A percentile compares a stretch with the other conserved stretches of the same genome.
Conservation (phyloP, 2,329 filamentous ascomycete genomes). For the Sordariomycetes sp. region DNA sequence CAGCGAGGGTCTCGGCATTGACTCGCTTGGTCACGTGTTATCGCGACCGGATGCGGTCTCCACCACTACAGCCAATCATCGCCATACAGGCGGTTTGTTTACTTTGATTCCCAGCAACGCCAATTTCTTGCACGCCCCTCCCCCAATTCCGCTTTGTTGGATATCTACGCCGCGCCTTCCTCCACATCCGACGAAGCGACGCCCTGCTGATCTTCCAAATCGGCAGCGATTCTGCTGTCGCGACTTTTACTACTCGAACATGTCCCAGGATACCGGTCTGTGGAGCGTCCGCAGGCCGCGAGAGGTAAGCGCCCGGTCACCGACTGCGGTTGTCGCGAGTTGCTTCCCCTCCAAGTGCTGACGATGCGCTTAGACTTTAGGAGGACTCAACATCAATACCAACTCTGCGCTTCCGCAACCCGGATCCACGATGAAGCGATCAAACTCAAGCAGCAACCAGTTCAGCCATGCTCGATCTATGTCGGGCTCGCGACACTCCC, state of each 20-base stretch:
- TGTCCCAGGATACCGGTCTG: slow-evolving; percentile 81
- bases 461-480: slow-evolving; percentile 73
- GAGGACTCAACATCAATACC: slow-evolving; percentile 69
- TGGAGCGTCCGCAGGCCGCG: slow-evolving; percentile 88
- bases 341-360: background rate
- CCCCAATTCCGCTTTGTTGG: background rate
- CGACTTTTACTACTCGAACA: slow-evolving; percentile 23
- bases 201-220: background rate
- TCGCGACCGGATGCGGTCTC: background rate
- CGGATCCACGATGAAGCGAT: slow-evolving; percentile 86
- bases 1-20: background rate
- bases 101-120: slow-evolving; percentile 31
- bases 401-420: slow-evolving; percentile 86
- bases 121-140: slow-evolving; percentile 2
- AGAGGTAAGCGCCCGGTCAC: slow-evolving; percentile 53
- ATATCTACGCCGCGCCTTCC: background rate
- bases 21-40: background rate
- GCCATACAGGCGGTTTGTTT: slow-evolving; percentile 25
- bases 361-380: slow-evolving; percentile 59
- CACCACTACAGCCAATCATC: background rate
- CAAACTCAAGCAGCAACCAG: slow-evolving; percentile 62
- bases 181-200: background rate
- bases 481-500: slow-evolving; percentile 76
- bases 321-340: slow-evolving; percentile 9
- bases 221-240: background rate